A percentile compares a stretch with the other conserved stretches of the same genome.
Evolutionary conservation across 257 asterid species (phyloP).

Genomic region (Salvia miltiorrhiza): DNA sequence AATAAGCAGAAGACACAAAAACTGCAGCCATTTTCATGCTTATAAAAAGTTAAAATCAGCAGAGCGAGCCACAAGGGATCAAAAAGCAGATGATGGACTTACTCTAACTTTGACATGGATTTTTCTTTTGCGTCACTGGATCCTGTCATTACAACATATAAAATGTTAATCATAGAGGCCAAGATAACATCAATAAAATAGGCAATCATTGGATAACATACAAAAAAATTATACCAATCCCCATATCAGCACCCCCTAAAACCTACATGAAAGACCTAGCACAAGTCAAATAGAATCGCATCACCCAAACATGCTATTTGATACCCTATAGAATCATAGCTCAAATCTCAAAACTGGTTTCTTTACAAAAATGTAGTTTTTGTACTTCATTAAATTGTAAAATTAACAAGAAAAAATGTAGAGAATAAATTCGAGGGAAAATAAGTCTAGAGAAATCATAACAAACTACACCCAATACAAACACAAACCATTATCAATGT

Average conservation of each 20-base stretch:
- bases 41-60: background rate
- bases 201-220: background rate
- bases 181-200: background rate
- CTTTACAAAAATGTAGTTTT: background rate
- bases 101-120: conserved; percentile 36
- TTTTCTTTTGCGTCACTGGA: conserved; percentile 25
- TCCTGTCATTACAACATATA: conserved; percentile 34
- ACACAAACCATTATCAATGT: background rate
- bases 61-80: background rate
- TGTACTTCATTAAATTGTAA: background rate
- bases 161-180: conserved; percentile 13
- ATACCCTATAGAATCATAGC: background rate
- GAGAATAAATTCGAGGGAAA: background rate
- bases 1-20: background rate
- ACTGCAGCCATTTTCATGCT: background rate
- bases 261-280: background rate
- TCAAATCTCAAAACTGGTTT: background rate
- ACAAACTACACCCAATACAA: background rate
- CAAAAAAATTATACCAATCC: background rate
- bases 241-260: background rate
- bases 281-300: conserved; percentile 1
- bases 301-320: conserved; percentile 6
- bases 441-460: background rate
- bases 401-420: background rate
- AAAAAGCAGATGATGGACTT: conserved; percentile 33